Evolutionary conservation across 306 rosid genomes (phyloP), one percentile per base, ranked within the genome.

Genomic region (Castanea sativa): DNA sequence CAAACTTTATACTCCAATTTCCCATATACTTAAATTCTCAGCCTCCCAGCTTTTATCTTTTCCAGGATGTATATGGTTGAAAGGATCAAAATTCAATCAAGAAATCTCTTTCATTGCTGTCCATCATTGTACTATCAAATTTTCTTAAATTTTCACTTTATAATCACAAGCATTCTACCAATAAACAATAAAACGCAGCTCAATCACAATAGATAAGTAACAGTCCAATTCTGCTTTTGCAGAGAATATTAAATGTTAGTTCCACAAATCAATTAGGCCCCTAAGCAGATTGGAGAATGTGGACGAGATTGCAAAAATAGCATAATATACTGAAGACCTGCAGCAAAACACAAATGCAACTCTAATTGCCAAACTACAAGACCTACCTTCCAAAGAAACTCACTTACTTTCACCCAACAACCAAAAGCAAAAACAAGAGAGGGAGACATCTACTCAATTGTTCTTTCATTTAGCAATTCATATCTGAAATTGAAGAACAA

Each of bases 41-140:
- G 9, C 70, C 55, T 59, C 59, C 29, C 3, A 23, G 18, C 51
- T 27, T 27, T 30, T 27, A 33, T 55, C n/a, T 35, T 19, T 25
- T 55, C 25, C 23, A 49, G 70, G 33, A 30, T 59, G 16, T 38
- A 57, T 14, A 10, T 7, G n/a, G 29, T 33, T 55, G 41, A 8
- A 55, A 79, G 57, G 33, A 41, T 55, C 49, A 73, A 35, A 43
- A 25, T 33, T 57, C 78, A 73, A 52, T n/a, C 2, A 71, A 41
- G 18, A 16, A 18, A 6, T 32, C 15, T 58, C 64, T 12, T 49
- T 49, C 53, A 49, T 49, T 49, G 5, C 16, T 49, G 53, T 49
- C 53, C 16, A 12, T 3, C 12, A 3, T 13, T 13, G 16, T 49
- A 13, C 53, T 12, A 2, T 49, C 12, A 49, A 49, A 49, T 49